Evolutionary conservation across 1,139 yeast genomes (phyloP), one percentile per base, ranked within the genome.

Genomic region (Sugiyamaella paludigena): DNA sequence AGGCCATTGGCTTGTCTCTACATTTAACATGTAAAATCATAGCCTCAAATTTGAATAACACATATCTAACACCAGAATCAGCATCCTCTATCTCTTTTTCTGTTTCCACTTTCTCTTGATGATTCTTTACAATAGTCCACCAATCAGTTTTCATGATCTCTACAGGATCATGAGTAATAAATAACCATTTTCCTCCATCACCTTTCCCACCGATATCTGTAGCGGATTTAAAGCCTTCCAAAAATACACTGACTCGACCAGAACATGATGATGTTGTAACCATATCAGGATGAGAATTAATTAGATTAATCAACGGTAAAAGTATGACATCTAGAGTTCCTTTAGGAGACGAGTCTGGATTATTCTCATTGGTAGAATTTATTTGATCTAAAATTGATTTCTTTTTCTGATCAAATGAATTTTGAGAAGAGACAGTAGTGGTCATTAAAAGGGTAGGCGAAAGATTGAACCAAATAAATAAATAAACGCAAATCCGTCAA

Each of bases 231-330:
- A 53, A 53, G 1, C 95, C 95, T 62, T 87, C 95, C 2, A 84
- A 66, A 62, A 84, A 87, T 0, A 87, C 88, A 48, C 91, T 82
- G 1, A 87, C 84, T 61, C 96, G 71, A 1, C 96, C 96, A 0
- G 95, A 86, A 57, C 96, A 87, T 11, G 94, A 84, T 0, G 95
- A 85, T 0, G 96, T 87, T 1, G 95, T 87, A 7, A 87, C 92
- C 82, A 85, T 78, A 58, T 84, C 81, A 0, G 67, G 60, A 56
- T 80, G 79, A 1, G 75, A 58, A 60, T 87, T 87, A 58, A 87
- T 84, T 32, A 82, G 66, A 15, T 78, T 66, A 51, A 87, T 86
- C 24, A 87, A 75, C 1, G 95, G 95, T 13, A 83, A 61, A 56
- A 95, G 83, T 33, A 76, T 71, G 45, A 70, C 80, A 67, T 87